A percentile compares a stretch with the other conserved stretches of the same genome.
Evolutionary conservation across 345 rosid species (phyloP).

Genomic region (Arabis alpina): DNA sequence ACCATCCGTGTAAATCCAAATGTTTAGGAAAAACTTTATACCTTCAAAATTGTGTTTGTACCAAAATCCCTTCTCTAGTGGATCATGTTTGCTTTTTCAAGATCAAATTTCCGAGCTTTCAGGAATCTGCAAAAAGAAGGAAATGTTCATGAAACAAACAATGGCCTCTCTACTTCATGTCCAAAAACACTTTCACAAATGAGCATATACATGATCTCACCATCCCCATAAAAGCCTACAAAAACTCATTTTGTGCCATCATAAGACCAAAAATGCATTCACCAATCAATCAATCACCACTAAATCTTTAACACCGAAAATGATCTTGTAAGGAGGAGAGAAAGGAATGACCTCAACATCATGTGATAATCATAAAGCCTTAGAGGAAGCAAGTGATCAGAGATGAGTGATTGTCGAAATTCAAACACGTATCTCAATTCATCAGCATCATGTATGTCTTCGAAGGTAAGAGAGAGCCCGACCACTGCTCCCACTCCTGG

Average conservation of each 20-base stretch:
- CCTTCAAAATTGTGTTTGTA: constrained; percentile 83
- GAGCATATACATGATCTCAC: background rate
- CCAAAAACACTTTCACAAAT: background rate
- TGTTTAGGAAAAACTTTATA: constrained; percentile 12
- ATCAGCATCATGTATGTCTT: constrained; percentile 67
- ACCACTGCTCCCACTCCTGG: constrained; percentile 40
- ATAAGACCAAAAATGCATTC: background rate
- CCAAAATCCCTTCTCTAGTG: constrained; percentile 87
- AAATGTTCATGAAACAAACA: background rate
- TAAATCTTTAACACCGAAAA: background rate
- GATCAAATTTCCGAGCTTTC: constrained; percentile 82
- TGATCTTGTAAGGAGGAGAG: background rate
- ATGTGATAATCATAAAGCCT: constrained; percentile 65
- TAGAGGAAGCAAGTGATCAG: constrained; percentile 64
- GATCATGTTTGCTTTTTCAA: constrained; percentile 78
- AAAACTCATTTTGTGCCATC: background rate
- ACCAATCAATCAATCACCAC: no score
- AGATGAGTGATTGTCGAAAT: constrained; percentile 60
- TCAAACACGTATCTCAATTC: constrained; percentile 65
- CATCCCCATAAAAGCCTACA: background rate
- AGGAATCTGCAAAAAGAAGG: constrained; percentile 56
- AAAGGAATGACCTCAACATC: constrained; percentile 56
- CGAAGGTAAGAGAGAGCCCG: constrained; percentile 54
- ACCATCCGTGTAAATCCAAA: background rate
- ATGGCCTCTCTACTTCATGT: background rate